Evolutionary conservation across 2,329 filamentous ascomycete genomes (phyloP), one percentile per base, ranked within the genome.

Genomic region (Penicillium sp.): DNA sequence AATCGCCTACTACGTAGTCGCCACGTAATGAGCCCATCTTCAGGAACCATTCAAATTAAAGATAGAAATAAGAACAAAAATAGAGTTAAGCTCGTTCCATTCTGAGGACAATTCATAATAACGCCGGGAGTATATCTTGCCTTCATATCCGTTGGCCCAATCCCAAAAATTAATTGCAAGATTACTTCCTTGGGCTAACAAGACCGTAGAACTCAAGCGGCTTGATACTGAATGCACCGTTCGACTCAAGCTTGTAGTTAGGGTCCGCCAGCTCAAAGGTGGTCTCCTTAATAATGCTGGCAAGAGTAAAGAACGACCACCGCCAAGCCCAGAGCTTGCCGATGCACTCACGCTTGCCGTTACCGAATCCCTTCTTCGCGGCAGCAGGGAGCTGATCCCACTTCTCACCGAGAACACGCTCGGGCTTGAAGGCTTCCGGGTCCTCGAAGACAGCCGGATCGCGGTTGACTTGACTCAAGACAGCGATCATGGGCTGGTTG

Each of bases 271-370:
- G 63, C 42, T 73, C 72, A 48, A 88, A 78, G 56, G 85, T 76
- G 64, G 87, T 85, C 57, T 83, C 84, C 58, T 86, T 83, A 48
- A 88, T 69, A 6, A 87, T 65, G 57, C 82, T 75, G 1, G 81
- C 78, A 57, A 82, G 70, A 8, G 76, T 75, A 3, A 86, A 68
- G 13, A 84, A 64, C 3, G 77, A 75, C 68, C 88, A 85, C 62
- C 88, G 84, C 81, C 81, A 84, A 2, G 85, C 84, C 64, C 87
- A 88, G 0, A 78, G 74, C 3, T 83, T 71, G 2, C 85, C 85
- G 53, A 88, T 87, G 58, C 85, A 90, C 2, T 72, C 81, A 45
- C 85, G 72, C 51, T 77, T 73, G 3, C 85, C 85, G 52, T 85
- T 84, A 1, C 85, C 86, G 58, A 88, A 89, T 5, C 85, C 62